These are phyloP conservation scores for Monosporascus sp. DNA, from an alignment of 2,329 filamentous ascomycete genomes.

Conservation along the genomic window DNA sequence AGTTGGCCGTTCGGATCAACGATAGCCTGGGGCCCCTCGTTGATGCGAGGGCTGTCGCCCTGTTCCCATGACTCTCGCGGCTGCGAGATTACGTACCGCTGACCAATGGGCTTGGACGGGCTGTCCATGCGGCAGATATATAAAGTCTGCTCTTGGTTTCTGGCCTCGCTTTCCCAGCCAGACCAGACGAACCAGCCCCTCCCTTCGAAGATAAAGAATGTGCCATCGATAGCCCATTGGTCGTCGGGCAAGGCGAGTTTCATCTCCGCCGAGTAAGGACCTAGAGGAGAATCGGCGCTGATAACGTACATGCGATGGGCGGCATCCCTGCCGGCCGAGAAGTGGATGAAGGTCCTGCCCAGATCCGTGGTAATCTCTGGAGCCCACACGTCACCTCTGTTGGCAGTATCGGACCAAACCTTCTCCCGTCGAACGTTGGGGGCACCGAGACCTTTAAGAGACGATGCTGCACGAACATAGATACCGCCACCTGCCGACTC, in stretches of 20 bases:
- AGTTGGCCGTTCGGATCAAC: constrained; percentile 19
- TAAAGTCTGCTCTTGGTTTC: constrained; percentile 13
- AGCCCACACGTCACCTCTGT: constrained; percentile 14
- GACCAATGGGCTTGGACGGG: constrained; percentile 10
- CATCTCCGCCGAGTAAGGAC: constrained; percentile 9
- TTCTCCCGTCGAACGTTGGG: background rate
- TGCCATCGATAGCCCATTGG: constrained; percentile 20
- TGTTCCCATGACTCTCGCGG: constrained; percentile 20
- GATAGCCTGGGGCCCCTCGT: constrained; percentile 19
- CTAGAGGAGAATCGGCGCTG: constrained; percentile 11
- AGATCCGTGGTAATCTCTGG: constrained; percentile 14
- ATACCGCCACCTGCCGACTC: too few relatives aligned
- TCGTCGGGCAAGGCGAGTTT: constrained; percentile 17
- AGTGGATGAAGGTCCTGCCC: constrained; percentile 15
- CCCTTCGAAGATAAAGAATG: constrained; percentile 13
- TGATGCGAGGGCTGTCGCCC: constrained; percentile 13
- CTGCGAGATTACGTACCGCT: constrained; percentile 19
- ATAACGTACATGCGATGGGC: constrained; percentile 22
- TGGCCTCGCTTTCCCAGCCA: constrained; percentile 12
- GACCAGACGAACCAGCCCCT: constrained; percentile 21
- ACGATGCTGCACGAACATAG: too few relatives aligned
- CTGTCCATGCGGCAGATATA: constrained; percentile 20
- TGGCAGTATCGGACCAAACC: constrained; percentile 12
- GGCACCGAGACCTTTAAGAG: too few relatives aligned
- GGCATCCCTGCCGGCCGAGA: constrained; percentile 9